Conservation (phyloP, 2,329 filamentous ascomycete genomes). For the Claviceps maximensis region DNA sequence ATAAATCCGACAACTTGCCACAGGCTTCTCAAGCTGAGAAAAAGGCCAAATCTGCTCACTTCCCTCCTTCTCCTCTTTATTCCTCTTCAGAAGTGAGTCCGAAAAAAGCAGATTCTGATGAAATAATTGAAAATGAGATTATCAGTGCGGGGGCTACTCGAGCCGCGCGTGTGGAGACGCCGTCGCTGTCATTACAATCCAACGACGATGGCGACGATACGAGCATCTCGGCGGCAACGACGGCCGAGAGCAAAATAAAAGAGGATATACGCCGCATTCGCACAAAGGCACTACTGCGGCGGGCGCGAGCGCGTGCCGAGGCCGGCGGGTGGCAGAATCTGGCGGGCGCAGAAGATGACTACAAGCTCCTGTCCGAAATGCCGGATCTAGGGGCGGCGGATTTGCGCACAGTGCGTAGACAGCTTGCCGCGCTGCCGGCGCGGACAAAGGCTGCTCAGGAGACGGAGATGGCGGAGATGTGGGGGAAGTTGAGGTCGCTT, state of each 20-base stretch:
- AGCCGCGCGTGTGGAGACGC: slow-evolving; percentile 26
- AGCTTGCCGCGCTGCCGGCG: slow-evolving; percentile 52
- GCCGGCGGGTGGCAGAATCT: slow-evolving; percentile 68
- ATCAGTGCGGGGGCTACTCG: slow-evolving; percentile 43
- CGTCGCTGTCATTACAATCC: background rate
- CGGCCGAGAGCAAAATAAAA: slow-evolving; percentile 11
- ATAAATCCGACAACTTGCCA: too few species aligned
- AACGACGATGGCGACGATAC: background rate
- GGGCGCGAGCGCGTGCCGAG: slow-evolving; percentile 59
- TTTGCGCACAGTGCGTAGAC: slow-evolving; percentile 49
- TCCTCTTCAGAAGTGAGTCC: slow-evolving; percentile 4
- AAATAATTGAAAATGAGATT: slow-evolving; percentile 40
- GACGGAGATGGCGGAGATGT: slow-evolving; percentile 87
- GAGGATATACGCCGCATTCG: slow-evolving; percentile 65
- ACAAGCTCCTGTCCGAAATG: slow-evolving; percentile 50
- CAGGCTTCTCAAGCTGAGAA: too few species aligned
- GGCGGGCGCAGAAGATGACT: slow-evolving; percentile 67
- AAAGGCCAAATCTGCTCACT: too few species aligned
- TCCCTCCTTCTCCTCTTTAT: background rate
- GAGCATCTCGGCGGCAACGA: slow-evolving; percentile 4
- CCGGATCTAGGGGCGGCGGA: slow-evolving; percentile 49
- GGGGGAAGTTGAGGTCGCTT: slow-evolving; percentile 86
- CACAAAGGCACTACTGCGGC: slow-evolving; percentile 68
- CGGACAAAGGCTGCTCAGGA: slow-evolving; percentile 68
- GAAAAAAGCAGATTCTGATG: slow-evolving; percentile 28